Conservation (phyloP, 2,329 filamentous ascomycete species). For the Colletotrichum orbiculare region DNA sequence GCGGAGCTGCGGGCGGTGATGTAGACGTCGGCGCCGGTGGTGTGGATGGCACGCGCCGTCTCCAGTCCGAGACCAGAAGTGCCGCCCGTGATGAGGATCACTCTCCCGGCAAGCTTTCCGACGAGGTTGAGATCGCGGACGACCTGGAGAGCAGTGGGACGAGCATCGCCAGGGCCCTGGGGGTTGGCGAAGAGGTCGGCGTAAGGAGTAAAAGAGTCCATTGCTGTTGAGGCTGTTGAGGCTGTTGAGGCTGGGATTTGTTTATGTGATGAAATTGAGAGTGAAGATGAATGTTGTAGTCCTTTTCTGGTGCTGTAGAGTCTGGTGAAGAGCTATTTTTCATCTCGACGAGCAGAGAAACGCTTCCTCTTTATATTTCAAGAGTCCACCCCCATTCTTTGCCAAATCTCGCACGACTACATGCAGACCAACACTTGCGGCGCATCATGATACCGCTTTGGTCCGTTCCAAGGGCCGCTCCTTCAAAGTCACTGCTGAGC, state of each 20-base stretch:
- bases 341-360: background rate
- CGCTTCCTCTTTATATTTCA: background rate
- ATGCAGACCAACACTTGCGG: no score
- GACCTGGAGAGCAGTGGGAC: constrained; percentile 50
- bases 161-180: constrained; percentile 48
- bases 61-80: constrained; percentile 55
- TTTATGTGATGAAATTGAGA: background rate
- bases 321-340: constrained; percentile 9
- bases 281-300: background rate
- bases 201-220: constrained; percentile 26
- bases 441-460: background rate
- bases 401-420: no score
- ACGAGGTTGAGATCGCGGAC: constrained; percentile 45
- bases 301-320: background rate
- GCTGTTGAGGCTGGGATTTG: background rate
- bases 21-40: constrained; percentile 57
- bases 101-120: constrained; percentile 47
- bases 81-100: constrained; percentile 54
- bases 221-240: background rate
- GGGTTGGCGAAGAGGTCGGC: constrained; percentile 19
- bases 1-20: constrained; percentile 53
- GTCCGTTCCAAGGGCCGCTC: background rate
- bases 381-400: background rate
- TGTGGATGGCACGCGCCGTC: constrained; percentile 53
- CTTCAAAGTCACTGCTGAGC: background rate